Evolutionary conservation across 768 basidiomycete genomes (phyloP), one percentile per base, ranked within the genome.

Genomic region (Phallus indusiatus): DNA sequence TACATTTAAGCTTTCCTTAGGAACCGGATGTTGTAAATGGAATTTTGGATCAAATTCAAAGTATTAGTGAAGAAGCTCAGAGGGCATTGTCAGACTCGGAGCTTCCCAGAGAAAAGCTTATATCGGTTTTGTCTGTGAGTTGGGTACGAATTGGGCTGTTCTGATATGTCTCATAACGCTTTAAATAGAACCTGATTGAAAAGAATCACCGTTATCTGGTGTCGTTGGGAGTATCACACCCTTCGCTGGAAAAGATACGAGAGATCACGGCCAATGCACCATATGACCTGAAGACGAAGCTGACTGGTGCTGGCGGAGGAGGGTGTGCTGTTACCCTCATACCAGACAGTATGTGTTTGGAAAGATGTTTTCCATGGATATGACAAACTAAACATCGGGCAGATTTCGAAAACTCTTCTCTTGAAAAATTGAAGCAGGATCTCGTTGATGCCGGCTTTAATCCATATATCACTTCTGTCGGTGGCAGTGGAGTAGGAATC

Each of bases 281-380:
- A 8, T 88, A 86, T 72, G 73, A 74, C 10, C 75, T 98, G 52
- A 84, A 83, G 66, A 94, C 93, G n/a, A 96, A 97, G 75, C 74
- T 99, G 59, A 99, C 96, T 7, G 96, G 96, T 47, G 95, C 96
- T 8, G 96, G 96, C 33, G 96, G 96, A 46, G 96, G 96, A 22
- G 96, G 96, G n/a, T 98, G 96, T 68, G 86, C 94, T 5, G 92
- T 98, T 33, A 95, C 94, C 12, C 81, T 98, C 36, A 79, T 99
- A 54, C 96, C 96, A 54, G 94, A 97, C 73, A 82, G 95, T 94
- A 64, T 64, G 85, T 73, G 7, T 1, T 36, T 6, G 34, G 24
- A 24, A 35, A 28, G 28, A 16, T 17, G 22, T 52, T 51, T 18
- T 21, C 20, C 10, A n/a, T 33, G 12, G 54, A 58, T 56, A 60